Conservation (phyloP, 1,284 basidiomycete genomes). For the Phellinidium pouzarii region DNA sequence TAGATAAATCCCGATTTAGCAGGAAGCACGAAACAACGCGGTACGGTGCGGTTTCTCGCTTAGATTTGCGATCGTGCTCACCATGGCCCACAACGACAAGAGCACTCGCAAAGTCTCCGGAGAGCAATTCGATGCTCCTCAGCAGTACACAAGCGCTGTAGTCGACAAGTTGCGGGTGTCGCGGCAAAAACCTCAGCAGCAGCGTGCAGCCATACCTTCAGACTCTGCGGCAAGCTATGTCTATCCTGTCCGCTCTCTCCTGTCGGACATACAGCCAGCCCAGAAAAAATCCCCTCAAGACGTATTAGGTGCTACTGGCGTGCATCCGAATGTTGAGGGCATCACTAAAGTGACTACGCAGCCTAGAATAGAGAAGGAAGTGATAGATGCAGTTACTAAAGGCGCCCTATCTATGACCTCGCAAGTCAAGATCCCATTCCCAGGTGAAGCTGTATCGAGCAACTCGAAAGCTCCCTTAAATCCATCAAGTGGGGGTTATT, state of each 20-base stretch:
- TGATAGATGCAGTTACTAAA: background rate
- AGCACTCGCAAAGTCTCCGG: background rate
- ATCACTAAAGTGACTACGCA: slow-evolving; percentile 5
- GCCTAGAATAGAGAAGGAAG: slow-evolving; percentile 1
- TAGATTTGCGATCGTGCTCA: background rate
- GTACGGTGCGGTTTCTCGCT: too few species aligned
- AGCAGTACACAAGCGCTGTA: too few species aligned
- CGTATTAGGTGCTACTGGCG: background rate
- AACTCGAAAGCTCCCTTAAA: too few species aligned
- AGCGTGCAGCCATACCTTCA: background rate
- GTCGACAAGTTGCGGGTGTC: too few species aligned
- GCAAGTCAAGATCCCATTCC: background rate
- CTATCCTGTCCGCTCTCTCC: slow-evolving; percentile 30
- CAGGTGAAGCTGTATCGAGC: too few species aligned
- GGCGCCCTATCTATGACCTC: background rate
- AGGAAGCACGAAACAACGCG: too few species aligned
- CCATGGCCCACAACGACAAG: background rate
- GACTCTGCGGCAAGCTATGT: slow-evolving; percentile 22
- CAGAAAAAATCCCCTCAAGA: slow-evolving; percentile 14
- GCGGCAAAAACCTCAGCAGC: background rate
- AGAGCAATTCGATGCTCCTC: background rate
- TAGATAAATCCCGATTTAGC: background rate
- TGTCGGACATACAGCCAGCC: slow-evolving; percentile 27
- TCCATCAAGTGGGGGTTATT: background rate
- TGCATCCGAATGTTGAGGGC: background rate